Evolutionary conservation across 306 rosid genomes (phyloP).

Genomic region (Pyrus bretschneideri): DNA sequence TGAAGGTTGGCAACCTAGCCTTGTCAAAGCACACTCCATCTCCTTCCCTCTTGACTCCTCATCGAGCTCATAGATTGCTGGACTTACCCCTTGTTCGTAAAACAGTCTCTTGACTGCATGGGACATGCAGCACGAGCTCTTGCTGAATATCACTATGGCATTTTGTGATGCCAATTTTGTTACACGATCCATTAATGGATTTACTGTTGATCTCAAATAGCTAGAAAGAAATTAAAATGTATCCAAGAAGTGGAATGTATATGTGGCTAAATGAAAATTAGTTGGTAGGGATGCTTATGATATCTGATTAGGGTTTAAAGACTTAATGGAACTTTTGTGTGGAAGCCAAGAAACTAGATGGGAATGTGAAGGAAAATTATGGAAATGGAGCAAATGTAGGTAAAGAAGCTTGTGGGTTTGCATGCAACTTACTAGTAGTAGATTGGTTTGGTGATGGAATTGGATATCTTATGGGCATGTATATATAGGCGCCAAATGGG

Average conservation of each 20-base stretch:
- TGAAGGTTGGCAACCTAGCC: slow-evolving; percentile 83
- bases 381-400: slow-evolving; percentile 1
- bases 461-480: slow-evolving; percentile 14
- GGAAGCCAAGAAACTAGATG: slow-evolving; percentile 1
- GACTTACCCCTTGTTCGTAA: slow-evolving; percentile 90
- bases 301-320: not conserved
- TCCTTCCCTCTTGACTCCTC: slow-evolving; percentile 73
- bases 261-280: not conserved
- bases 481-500: slow-evolving; percentile 16
- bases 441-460: slow-evolving; percentile 21
- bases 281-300: not conserved
- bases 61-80: slow-evolving; percentile 72
- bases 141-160: slow-evolving; percentile 97
- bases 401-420: not conserved
- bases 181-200: slow-evolving; percentile 55
- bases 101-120: slow-evolving; percentile 86
- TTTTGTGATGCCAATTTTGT: slow-evolving; percentile 67
- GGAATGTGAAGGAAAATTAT: not conserved
- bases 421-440: not conserved
- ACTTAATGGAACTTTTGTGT: not conserved
- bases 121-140: slow-evolving; percentile 96
- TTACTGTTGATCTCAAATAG: not conserved
- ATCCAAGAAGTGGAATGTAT: not conserved
- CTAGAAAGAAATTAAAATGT: not conserved
- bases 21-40: slow-evolving; percentile 79